A percentile compares a stretch with the other conserved stretches of the same genome.
These are phyloP conservation scores for Hyphopichia fennica DNA, from an alignment of 1,139 yeast genomes.

Conservation along the genomic window DNA sequence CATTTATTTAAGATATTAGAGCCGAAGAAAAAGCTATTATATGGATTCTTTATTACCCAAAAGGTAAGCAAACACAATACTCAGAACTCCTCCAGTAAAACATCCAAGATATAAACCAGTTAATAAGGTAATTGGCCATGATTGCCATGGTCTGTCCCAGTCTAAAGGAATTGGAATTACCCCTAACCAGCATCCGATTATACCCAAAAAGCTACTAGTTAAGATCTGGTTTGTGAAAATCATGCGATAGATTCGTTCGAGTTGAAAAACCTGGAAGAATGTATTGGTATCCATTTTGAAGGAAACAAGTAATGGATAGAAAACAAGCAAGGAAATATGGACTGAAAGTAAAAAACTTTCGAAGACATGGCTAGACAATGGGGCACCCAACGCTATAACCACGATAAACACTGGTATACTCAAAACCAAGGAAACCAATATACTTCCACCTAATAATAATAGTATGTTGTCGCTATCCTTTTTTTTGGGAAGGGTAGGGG, in stretches of 20 bases:
- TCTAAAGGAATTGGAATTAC: conserved; percentile 93
- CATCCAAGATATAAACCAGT: conserved; percentile 80
- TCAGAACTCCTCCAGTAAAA: conserved; percentile 48
- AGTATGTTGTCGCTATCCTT: conserved; percentile 27
- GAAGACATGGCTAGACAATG: conserved; percentile 53
- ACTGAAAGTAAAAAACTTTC: conserved; percentile 66
- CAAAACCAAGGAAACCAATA: conserved; percentile 43
- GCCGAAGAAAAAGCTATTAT: too few relatives aligned
- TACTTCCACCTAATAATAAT: conserved; percentile 34
- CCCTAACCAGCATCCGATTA: conserved; percentile 88
- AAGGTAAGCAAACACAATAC: conserved; percentile 8
- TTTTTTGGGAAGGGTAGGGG: conserved; percentile 6
- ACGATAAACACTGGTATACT: conserved; percentile 53
- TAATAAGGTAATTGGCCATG: conserved; percentile 91
- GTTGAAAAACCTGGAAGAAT: conserved; percentile 22
- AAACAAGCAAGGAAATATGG: conserved; percentile 62
- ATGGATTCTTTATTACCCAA: too few relatives aligned
- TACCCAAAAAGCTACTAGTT: conserved; percentile 46
- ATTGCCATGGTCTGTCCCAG: conserved; percentile 98
- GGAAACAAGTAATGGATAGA: conserved; percentile 63
- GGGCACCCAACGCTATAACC: conserved; percentile 83
- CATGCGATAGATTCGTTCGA: conserved; percentile 20
- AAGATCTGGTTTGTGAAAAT: conserved; percentile 39
- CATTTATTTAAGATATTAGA: too few relatives aligned
- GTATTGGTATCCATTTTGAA: conserved; percentile 54